phyloP scores from a whole-genome alignment of 116 monocot genomes.

The Zostera marina region DNA sequence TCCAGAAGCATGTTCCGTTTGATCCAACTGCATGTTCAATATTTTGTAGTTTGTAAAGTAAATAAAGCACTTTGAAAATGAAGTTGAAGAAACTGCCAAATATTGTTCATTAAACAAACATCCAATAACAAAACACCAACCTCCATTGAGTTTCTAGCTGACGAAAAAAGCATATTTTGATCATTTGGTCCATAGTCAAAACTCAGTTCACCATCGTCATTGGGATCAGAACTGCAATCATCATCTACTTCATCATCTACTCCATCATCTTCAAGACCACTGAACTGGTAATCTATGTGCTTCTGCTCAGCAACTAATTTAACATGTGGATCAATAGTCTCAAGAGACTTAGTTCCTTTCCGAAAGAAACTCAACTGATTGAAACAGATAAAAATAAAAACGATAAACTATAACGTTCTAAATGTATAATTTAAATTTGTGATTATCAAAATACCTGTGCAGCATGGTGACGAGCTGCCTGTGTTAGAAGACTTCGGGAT shows the following conservation, averaged over 20 bases:
- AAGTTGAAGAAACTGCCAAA: not conserved
- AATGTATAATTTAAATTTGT: not conserved
- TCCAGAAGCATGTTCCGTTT: conserved; percentile 4
- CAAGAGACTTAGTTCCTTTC: conserved; percentile 62
- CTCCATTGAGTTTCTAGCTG: conserved; percentile 62
- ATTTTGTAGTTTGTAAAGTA: not conserved
- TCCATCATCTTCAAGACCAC: conserved; percentile 50
- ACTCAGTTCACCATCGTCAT: conserved; percentile 59
- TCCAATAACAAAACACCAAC: conserved; percentile 11
- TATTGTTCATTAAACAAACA: too few species aligned
- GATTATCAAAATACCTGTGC: conserved; percentile 50
- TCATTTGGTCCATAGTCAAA: conserved; percentile 65
- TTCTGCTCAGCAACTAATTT: conserved; percentile 59
- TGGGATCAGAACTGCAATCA: conserved; percentile 27
- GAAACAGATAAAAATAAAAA: not conserved
- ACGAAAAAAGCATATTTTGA: conserved; percentile 15
- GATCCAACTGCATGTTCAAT: conserved; percentile 18
- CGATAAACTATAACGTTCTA: not conserved
- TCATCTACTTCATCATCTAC: conserved; percentile 28
- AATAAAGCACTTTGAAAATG: not conserved
- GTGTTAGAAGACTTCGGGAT: conserved; percentile 79
- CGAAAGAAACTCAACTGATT: conserved; percentile 79
- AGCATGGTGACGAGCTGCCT: conserved; percentile 91
- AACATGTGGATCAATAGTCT: conserved; percentile 74
- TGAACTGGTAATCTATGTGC: conserved; percentile 89